Percentiles rank a stretch among this genome's conserved stretches.
Conservation (phyloP, 306 rosid species). For the Oxytropis ochrocephala region DNA sequence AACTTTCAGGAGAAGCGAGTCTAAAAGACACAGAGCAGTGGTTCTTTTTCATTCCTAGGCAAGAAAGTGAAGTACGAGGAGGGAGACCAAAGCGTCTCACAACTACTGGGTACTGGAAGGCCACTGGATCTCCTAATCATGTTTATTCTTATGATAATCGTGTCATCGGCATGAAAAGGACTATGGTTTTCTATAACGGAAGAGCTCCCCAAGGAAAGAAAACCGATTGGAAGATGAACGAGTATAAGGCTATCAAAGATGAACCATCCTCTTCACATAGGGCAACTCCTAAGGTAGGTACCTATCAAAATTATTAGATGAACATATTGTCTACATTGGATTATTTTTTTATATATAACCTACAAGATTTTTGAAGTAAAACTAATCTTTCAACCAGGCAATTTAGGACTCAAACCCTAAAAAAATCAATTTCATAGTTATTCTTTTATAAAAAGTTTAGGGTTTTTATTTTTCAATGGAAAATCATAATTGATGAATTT, state of each 20-base stretch:
- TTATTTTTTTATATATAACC: too few relatives aligned
- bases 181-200: constrained; percentile 85
- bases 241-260: constrained; percentile 51
- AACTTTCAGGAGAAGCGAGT: constrained; percentile 56
- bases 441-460: too few relatives aligned
- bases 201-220: constrained; percentile 68
- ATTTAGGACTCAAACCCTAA: background rate
- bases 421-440: background rate
- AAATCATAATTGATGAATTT: too few relatives aligned
- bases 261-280: constrained; percentile 11
- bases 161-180: constrained; percentile 60
- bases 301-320: too few relatives aligned
- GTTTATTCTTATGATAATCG: constrained; percentile 58
- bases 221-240: constrained; percentile 97
- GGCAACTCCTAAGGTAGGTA: constrained; percentile 17
- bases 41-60: constrained; percentile 78
- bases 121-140: constrained; percentile 72
- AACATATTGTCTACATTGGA: too few relatives aligned
- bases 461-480: too few relatives aligned
- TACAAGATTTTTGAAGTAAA: too few relatives aligned
- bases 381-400: too few relatives aligned
- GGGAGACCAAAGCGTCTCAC: constrained; percentile 82
- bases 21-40: constrained; percentile 65
- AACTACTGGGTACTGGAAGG: constrained; percentile 75
- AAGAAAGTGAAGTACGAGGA: constrained; percentile 83